Evolutionary conservation across 208 protist species (phyloP), one percentile per base, ranked within the genome.

Genomic region (Leishmania gerbilli): DNA sequence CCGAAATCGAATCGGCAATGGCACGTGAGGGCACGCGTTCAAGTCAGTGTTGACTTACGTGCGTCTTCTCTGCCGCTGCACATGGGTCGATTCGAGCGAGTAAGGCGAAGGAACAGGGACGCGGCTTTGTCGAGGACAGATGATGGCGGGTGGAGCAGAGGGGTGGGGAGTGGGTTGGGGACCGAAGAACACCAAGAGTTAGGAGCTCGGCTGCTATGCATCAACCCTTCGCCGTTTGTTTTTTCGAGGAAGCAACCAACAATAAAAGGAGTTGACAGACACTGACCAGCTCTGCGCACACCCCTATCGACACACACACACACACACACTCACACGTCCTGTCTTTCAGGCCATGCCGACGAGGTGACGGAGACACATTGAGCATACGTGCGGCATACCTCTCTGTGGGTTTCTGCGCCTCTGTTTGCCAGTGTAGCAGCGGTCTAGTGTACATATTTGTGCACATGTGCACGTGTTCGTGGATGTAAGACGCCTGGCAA

Each of bases 41-140:
- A 85, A 81, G 82, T 76, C 76, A 79, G 82, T 81, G 74, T 85
- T 79, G 82, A 75, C 72, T 85, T 82, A 81, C 40, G 34, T 19
- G 34, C 31, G 5, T 76, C 49, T 42, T 79, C 49, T 31, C 40
- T 21, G 31, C 49, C 37, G 49, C 31, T 55, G 37, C 58, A 49
- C 55, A 9, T 55, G 42, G 6, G 27, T 11, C 31, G 31, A 58
- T 27, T 76, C 17, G 19, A 40, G 40, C 31, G 24, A n/a, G 21
- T 13, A 72, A 51, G 40, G 19, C 21, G 27, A n/a, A n/a, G 27
- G 19, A 68, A 34, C 6, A 31, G n/a, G 42, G 24, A 19, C n/a
- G 68, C 19, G 3, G 68, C 37, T 49, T 21, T 24, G 19, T 11
- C 24, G 24, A n/a, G 5, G 24, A 3, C 19, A 31, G 42, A 7